phyloP scores from a whole-genome alignment of 768 basidiomycete genomes.

The Leccinum olivaceopallidum region DNA sequence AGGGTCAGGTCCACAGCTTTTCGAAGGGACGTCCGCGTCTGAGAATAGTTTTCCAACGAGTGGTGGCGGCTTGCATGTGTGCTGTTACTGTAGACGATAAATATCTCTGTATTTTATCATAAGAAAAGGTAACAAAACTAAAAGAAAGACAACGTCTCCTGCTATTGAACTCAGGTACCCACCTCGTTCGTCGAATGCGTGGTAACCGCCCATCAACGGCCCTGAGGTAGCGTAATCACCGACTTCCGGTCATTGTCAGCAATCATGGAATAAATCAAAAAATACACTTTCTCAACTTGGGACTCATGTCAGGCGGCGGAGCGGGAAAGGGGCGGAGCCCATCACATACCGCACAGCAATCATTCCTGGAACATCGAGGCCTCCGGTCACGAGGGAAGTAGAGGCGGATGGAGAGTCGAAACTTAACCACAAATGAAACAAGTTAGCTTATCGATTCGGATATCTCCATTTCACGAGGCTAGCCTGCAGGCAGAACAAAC shows the following conservation, averaged over 20 bases:
- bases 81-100: background rate
- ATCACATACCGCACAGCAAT: background rate
- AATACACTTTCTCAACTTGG: background rate
- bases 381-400: background rate
- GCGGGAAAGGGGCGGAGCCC: background rate
- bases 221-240: conserved; percentile 24
- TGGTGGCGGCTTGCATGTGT: background rate
- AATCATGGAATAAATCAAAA: background rate
- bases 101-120: background rate
- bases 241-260: background rate
- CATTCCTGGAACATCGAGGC: background rate
- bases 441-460: conserved; percentile 22
- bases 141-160: background rate
- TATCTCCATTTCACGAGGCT: conserved; percentile 23
- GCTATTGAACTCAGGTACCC: background rate
- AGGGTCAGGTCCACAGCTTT: background rate
- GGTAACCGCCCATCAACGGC: conserved; percentile 10
- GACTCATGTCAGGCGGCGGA: background rate
- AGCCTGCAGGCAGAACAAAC: conserved; percentile 7
- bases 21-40: background rate
- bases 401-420: conserved; percentile 2
- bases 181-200: conserved; percentile 1
- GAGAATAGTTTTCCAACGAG: background rate
- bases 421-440: conserved; percentile 5
- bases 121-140: background rate